These are phyloP conservation scores for Backusella luteola DNA, from an alignment of 192 early-diverging fungal genomes.

Conservation along the genomic window DNA sequence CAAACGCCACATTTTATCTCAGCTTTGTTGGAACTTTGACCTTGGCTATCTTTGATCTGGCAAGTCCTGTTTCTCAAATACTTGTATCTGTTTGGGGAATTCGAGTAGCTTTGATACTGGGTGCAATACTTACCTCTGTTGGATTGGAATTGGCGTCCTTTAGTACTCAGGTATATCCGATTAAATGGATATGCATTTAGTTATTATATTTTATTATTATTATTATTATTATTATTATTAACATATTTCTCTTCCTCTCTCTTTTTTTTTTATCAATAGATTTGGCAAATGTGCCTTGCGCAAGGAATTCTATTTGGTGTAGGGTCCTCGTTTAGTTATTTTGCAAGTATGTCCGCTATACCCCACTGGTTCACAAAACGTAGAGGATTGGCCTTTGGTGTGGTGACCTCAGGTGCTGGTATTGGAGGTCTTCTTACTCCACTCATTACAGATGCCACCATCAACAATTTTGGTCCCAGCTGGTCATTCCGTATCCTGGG, in stretches of 20 bases:
- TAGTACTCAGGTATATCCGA: constrained; percentile 13
- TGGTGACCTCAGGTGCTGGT: constrained; percentile 60
- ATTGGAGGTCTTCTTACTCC: constrained; percentile 67
- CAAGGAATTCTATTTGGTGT: constrained; percentile 57
- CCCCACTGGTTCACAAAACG: constrained; percentile 58
- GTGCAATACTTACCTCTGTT: constrained; percentile 5
- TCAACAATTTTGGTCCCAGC: constrained; percentile 47
- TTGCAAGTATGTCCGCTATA: constrained; percentile 32
- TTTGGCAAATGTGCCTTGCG: constrained; percentile 58
- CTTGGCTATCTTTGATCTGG: neutral
- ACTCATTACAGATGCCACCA: constrained; percentile 51
- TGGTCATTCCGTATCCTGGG: constrained; percentile 44
- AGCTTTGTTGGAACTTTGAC: constrained; percentile 25
- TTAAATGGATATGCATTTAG: neutral
- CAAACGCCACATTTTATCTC: constrained; percentile 12
- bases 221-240: neutral
- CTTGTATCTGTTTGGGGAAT: constrained; percentile 10
- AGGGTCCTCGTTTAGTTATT: constrained; percentile 34
- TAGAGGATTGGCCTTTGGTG: constrained; percentile 56
- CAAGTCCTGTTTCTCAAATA: constrained; percentile 21
- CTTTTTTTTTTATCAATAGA: constrained; percentile 14
- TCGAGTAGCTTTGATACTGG: neutral
- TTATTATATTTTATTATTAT: no score
- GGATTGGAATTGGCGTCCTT: constrained; percentile 21
- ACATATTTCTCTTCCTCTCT: neutral